Evolutionary conservation across 257 asterid species (phyloP), one percentile per base, ranked within the genome.

Genomic region (Solanum bukasovii): DNA sequence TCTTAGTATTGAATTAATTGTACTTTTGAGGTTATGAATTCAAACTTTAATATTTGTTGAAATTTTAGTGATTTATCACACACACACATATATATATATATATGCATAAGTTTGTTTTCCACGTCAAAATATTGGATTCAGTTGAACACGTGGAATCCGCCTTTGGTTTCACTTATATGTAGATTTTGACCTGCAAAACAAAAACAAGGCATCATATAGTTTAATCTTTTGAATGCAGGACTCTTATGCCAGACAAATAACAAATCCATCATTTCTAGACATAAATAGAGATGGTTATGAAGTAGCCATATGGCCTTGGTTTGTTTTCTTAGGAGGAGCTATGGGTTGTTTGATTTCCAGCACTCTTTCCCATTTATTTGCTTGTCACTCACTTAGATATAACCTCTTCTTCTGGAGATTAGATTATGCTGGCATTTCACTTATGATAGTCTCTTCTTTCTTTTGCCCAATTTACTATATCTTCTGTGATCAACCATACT

Each of bases 361-460:
- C 91, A 90, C 98, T 0, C 63, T 93, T 7, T 95, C 98, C 90
- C 99, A 97, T 86, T 94, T 95, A 72, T 93, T 97, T 79, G 94
- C 98, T 52, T 97, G 99, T 93, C 99, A 95, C 87, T 97, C 99
- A 40, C 90, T 67, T 38, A 94, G 92, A n/a, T 97, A 90, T 92
- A 92, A 91, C 91, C 89, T 67, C 91, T 93, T 97, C 94, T 96
- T 95, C 92, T 97, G 99, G 99, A 95, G 98, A 83, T 94, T 97
- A 29, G 99, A 97, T 91, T 96, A 97, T 38, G 90, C 95, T 11
- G 99, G 99, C 29, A 97, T 97, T 77, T 88, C 99, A 75, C 79
- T 95, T 68, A 97, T 97, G 99, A 96, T 97, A 12, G 93, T 95
- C 90, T 90, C 91, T 89, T 97, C 99, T 61, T 97, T 97, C 94